Base-by-base conservation (phyloP, 2,329 filamentous ascomycete genomes). In the Botrytis fragariae region DNA sequence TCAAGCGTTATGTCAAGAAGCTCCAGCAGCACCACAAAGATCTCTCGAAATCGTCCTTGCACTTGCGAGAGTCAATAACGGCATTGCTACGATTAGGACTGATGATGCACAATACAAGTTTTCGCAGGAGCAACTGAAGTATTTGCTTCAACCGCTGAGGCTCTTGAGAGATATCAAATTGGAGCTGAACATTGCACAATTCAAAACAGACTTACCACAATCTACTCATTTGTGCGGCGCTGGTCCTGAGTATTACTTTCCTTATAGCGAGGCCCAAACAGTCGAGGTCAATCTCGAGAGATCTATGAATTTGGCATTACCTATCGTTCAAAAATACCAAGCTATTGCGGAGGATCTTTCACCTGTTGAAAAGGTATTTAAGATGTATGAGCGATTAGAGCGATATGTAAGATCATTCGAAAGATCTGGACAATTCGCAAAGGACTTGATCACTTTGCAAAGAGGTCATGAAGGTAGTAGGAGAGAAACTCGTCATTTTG, bases 401-500 rank as follows among this genome's bases (percentile, higher is more conserved):
- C 8, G 42, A 6, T 73, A 73, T 32, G 67, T 59, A 12, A 7
- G 1, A 1, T 44, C 4, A 9, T 71, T 73, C 25, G 72, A 73
- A 44, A 68, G 65, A 44, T 70, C 64, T 22, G 54, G 5, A 20
- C 4, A 8, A 18, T 73, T 62, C 10, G 18, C 8, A 7, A 18
- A 12, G 9, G 72, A 73, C 44, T 45, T 73, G 59, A 4, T 35
- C 9, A 62, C 45, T 22, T 42, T 72, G n/a, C 63, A 60, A 37
- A 57, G 32, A 48, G 63, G 63, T n/a, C 54, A 61, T 35, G 54
- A n/a, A 18, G 6, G 16, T 14, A 32, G 14, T 32, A 14, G 25
- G 39, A n/a, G 37, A 29, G 71, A 72, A 16, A 32, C 7, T 60
- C 71, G 71, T 45, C 63, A 72, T 37, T 72, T 25, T n/a, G 71